A percentile compares a stretch with the other conserved stretches of the same genome.
Conservation (phyloP, 768 basidiomycete species). For the Obba rivulosa region DNA sequence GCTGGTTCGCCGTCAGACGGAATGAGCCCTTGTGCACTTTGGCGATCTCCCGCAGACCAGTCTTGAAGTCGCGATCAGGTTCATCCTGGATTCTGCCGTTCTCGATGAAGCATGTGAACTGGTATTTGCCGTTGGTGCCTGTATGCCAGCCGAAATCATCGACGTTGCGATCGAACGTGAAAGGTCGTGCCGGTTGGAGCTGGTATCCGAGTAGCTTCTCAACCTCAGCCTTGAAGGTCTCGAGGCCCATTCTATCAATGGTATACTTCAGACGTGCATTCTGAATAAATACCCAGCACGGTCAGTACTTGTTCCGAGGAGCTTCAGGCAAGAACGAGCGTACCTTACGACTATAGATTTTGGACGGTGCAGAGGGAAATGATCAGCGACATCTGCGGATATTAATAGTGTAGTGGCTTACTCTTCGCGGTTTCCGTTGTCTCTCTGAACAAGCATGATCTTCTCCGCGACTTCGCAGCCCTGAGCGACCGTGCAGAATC, state of each 20-base stretch:
- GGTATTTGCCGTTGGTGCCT: constrained; percentile 82
- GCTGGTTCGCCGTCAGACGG: constrained; percentile 94
- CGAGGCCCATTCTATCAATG: constrained; percentile 90
- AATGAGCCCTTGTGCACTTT: constrained; percentile 92
- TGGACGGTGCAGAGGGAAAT: no score
- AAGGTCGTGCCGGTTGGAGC: constrained; percentile 70
- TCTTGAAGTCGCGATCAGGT: constrained; percentile 86
- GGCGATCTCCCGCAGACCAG: constrained; percentile 88
- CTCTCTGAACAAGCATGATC: constrained; percentile 89
- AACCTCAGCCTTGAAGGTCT: constrained; percentile 82
- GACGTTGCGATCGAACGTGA: constrained; percentile 80
- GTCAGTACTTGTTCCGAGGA: constrained; percentile 14
- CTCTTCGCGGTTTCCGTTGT: constrained; percentile 94
- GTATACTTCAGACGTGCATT: constrained; percentile 96
- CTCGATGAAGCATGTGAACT: constrained; percentile 94
- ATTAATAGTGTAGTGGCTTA: constrained; percentile 31
- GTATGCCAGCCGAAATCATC: constrained; percentile 94
- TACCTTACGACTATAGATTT: constrained; percentile 33
- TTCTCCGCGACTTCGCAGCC: constrained; percentile 85
- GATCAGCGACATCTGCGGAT: constrained; percentile 1
- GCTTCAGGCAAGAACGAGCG: constrained; percentile 1
- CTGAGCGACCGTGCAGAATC: constrained; percentile 89
- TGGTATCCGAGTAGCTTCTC: constrained; percentile 82
- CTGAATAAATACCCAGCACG: constrained; percentile 26
- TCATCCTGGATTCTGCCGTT: constrained; percentile 98